Conservation (phyloP, 257 asterid genomes). For the Mitragyna speciosa region DNA sequence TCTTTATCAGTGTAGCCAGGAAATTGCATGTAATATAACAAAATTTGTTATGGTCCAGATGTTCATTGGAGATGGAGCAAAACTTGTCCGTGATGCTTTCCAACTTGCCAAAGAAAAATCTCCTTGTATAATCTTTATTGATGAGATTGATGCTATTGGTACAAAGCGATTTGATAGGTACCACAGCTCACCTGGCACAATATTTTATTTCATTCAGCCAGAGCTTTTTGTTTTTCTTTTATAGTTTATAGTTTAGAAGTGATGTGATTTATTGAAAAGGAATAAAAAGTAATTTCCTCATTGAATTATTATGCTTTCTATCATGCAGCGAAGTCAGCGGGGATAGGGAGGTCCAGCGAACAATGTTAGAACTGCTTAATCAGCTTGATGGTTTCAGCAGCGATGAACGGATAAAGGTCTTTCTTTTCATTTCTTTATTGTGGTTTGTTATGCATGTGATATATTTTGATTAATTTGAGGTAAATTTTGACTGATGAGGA, state of each 20-base stretch:
- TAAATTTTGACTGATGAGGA: background rate
- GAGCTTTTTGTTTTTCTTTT: background rate
- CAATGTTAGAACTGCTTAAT: conserved; percentile 90
- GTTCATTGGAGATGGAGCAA: conserved; percentile 92
- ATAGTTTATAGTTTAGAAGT: background rate
- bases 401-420: conserved; percentile 83
- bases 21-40: background rate
- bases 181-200: too few relatives aligned
- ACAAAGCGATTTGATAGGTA: conserved; percentile 92
- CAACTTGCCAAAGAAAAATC: conserved; percentile 92
- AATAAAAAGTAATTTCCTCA: background rate
- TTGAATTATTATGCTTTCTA: conserved; percentile 10
- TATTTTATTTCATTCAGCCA: background rate
- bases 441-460: background rate
- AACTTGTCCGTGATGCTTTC: conserved; percentile 93
- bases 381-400: conserved; percentile 97
- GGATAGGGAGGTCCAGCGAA: conserved; percentile 88
- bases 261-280: background rate
- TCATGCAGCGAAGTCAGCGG: conserved; percentile 89
- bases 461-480: background rate
- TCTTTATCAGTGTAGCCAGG: background rate
- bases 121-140: conserved; percentile 92
- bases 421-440: background rate
- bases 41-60: conserved; percentile 44
- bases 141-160: conserved; percentile 95